Base-by-base conservation (phyloP, 257 asterid genomes). In the Solanum paucissectum region DNA sequence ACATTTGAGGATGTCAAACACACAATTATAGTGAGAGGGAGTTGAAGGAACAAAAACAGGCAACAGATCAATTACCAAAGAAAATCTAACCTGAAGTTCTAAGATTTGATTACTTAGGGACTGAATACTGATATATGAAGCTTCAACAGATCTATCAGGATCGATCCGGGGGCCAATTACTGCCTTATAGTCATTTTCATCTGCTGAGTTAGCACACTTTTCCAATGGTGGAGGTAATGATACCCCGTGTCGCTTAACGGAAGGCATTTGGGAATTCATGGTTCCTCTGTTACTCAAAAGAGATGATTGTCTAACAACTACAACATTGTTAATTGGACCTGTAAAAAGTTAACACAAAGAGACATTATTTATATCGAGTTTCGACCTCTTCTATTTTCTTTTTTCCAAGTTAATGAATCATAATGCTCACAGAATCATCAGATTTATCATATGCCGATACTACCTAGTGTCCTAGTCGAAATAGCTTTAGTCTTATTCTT, bases 301-400 rank as follows among this genome's bases (percentile, higher is more conserved):
- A 62, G 89, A 92, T 7, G 95, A 92, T 75, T 89, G 97, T 90
- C 94, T 93, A 87, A 91, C 88, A 88, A 97, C 93, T 60, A 93
- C 86, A 74, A 96, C 90, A 85, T 95, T 97, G 90, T 90, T 96
- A 79, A 96, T 92, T 7, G 98, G 93, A 77, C 98, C 98, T 95
- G 95, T 82, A 87, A n/a, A 88, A 64, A 29, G 85, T 62, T 52
- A 86, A 87, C 38, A 83, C 87, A 77, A 90, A 81, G 83, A 87
- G 83, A 42, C 49, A 42, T 42, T 42, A 42, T 42, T 42, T 42
- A 42, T 42, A 42, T 42, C 49, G 49, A 42, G 49, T 42, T 42
- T 42, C 49, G 1, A 1, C 49, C 49, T 42, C 49, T 42, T 42
- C 14, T 42, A 42, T 11, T 42, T 42, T 42, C 14, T 42, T 42